A percentile compares a stretch with the other conserved stretches of the same genome.
These are phyloP conservation scores for Glebionis coronaria DNA, from an alignment of 129 eudicot species.

Conservation along the genomic window DNA sequence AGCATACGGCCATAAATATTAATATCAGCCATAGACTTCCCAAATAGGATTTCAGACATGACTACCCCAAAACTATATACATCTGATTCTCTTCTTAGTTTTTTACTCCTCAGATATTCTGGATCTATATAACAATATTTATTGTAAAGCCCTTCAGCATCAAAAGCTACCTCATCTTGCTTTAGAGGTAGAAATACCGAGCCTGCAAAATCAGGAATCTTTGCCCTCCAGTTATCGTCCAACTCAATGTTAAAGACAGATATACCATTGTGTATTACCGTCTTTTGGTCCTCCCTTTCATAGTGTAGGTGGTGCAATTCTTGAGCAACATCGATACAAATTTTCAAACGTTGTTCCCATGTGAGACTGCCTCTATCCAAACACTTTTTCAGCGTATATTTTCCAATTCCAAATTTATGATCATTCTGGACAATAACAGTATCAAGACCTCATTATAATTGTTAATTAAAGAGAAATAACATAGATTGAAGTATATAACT, in stretches of 20 bases:
- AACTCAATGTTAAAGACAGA: neutral
- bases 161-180: neutral
- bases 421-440: too few relatives aligned
- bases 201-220: neutral
- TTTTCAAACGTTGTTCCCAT: too few relatives aligned
- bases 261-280: neutral
- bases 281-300: neutral
- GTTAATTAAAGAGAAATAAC: too few relatives aligned
- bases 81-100: neutral
- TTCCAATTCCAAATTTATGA: too few relatives aligned
- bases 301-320: neutral
- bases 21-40: neutral
- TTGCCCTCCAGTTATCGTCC: neutral
- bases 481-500: too few relatives aligned
- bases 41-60: neutral
- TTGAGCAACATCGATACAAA: neutral
- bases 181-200: neutral
- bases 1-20: neutral
- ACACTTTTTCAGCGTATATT: neutral
- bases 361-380: neutral
- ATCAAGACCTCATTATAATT: too few relatives aligned
- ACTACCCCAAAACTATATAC: too few relatives aligned
- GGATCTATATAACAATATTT: neutral
- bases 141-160: neutral
- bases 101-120: neutral